Evolutionary conservation across 192 early-diverging fungal species (phyloP).

Genomic region (Chytriomyces sp.): DNA sequence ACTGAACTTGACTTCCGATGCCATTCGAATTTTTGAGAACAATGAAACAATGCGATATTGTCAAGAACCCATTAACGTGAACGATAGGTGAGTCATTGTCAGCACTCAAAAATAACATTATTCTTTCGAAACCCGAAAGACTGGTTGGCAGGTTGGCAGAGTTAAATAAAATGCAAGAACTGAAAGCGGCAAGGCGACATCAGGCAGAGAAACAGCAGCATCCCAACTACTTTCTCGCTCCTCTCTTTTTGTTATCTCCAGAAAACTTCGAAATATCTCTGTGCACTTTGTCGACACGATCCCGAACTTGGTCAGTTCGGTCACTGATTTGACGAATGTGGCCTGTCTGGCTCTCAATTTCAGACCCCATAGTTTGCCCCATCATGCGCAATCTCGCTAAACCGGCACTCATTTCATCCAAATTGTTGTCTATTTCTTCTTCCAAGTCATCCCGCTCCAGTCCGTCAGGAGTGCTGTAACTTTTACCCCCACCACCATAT

Average conservation of each 20-base stretch:
- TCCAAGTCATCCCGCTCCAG: constrained; percentile 55
- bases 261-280: constrained; percentile 12
- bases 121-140: too few relatives aligned
- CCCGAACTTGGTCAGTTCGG: constrained; percentile 42
- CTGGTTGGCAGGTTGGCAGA: too few relatives aligned
- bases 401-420: constrained; percentile 54
- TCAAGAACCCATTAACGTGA: too few relatives aligned
- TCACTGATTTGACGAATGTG: constrained; percentile 42
- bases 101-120: too few relatives aligned
- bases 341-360: constrained; percentile 48
- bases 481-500: constrained; percentile 22
- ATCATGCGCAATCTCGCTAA: constrained; percentile 55
- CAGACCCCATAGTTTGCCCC: constrained; percentile 55
- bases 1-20: constrained; percentile 19
- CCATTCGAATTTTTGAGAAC: neutral
- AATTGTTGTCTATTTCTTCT: constrained; percentile 61
- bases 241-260: neutral
- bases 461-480: constrained; percentile 54
- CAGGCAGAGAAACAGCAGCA: too few relatives aligned
- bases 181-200: too few relatives aligned
- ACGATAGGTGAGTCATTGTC: too few relatives aligned
- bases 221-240: neutral
- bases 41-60: too few relatives aligned
- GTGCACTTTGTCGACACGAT: constrained; percentile 41
- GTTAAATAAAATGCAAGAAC: too few relatives aligned